phyloP scores from a whole-genome alignment of 192 early-diverging fungal genomes.

The Mortierella antarctica region DNA sequence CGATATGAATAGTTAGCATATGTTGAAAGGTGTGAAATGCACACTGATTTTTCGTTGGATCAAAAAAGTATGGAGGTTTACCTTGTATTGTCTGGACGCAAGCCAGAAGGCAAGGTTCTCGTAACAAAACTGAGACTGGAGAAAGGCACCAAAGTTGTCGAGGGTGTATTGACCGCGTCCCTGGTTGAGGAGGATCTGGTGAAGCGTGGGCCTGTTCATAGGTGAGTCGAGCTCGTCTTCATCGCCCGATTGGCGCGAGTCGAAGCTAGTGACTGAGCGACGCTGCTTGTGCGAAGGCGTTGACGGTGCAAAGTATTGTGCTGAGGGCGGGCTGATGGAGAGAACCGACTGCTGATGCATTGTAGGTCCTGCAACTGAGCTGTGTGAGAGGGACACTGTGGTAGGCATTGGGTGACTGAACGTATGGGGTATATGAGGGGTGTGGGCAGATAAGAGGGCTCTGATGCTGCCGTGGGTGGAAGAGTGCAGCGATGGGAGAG shows the following conservation, averaged over 20 bases:
- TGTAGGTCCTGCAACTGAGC: conserved; percentile 26
- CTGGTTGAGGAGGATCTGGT: conserved; percentile 50
- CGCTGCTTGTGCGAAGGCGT: conserved; percentile 14
- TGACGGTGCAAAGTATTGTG: conserved; percentile 7
- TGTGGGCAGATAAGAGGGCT: not conserved
- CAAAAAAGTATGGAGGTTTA: conserved; percentile 6
- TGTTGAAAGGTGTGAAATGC: not conserved
- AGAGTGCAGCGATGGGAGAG: not conserved
- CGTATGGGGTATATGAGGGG: not conserved
- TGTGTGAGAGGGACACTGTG: conserved; percentile 26
- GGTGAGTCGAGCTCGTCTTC: conserved; percentile 27
- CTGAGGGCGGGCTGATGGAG: conserved; percentile 14
- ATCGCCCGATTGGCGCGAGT: conserved; percentile 23
- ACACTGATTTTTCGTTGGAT: not conserved
- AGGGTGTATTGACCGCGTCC: conserved; percentile 53
- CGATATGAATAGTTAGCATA: not conserved
- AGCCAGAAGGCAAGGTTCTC: conserved; percentile 57
- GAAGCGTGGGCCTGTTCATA: conserved; percentile 38
- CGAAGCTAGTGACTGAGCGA: conserved; percentile 42
- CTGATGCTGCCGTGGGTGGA: not conserved
- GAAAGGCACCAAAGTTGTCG: conserved; percentile 50
- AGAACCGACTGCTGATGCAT: conserved; percentile 32
- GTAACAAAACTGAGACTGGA: conserved; percentile 52
- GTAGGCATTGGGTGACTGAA: conserved; percentile 15
- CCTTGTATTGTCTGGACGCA: conserved; percentile 50